Evolutionary conservation across 2,329 filamentous ascomycete genomes (phyloP), one percentile per base, ranked within the genome.

Genomic region (Xylaria sp.): DNA sequence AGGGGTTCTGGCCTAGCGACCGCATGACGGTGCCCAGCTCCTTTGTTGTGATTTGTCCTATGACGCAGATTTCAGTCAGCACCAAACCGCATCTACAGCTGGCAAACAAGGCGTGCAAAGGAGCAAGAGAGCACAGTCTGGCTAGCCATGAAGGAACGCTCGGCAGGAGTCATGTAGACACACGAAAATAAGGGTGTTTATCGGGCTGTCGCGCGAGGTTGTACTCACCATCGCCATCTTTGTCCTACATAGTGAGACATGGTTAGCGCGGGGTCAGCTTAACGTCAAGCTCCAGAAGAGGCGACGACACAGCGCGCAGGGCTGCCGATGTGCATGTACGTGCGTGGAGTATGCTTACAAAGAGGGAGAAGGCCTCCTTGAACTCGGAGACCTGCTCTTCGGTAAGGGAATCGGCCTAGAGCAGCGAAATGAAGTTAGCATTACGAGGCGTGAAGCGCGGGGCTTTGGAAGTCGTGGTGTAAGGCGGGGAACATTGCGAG

Each of bases 331-430:
- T 18, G 6, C n/a, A 62, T 28, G 25, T 44, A 20, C 7, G 54
- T 15, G 15, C 4, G 18, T 20, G 28, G 20, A 32, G 13, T 23
- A 52, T 28, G 84, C 96, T 91, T 91, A 99, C 96, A 85, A 99
- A 99, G 76, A 99, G 93, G 83, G 96, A 99, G 87, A 99, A 99
- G 65, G 96, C 96, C 88, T 99, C 96, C 92, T 98, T 99, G 89
- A 98, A 99, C 88, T 99, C 96, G 82, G 96, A 98, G 83, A 99
- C 96, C 90, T 99, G 96, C 87, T 99, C 96, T 89, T 99, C 96
- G 78, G 96, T 98, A 81, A 99, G 92, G 84, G 95, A 95, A 83
- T 99, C 96, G 83, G 95, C 95, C 95, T 98, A 82, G 56, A 52
- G 54, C 13, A 46, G 68, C 55, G 52, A 56, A 64, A 39, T 65